These are phyloP conservation scores for Cladosporium sp. DNA, from an alignment of 2,329 filamentous ascomycete species.

Conservation along the genomic window DNA sequence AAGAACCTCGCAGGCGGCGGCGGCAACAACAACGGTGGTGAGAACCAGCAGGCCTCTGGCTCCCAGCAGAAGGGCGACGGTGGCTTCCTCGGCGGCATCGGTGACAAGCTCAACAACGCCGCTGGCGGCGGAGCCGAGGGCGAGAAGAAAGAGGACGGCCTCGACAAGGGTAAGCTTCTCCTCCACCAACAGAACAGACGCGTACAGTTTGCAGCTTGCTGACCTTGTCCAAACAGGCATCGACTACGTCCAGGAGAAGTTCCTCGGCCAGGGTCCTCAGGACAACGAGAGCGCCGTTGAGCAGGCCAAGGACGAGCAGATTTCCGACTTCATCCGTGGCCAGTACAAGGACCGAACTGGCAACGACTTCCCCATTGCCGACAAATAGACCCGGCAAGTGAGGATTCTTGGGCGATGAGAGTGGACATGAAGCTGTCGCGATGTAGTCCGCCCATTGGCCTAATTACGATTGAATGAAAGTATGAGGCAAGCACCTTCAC, in stretches of 20 bases:
- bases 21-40: conserved; percentile 28
- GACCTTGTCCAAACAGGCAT: conserved; percentile 50
- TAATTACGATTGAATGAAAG: conserved; percentile 1
- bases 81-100: conserved; percentile 55
- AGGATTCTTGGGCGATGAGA: neutral
- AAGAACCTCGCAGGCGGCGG: conserved; percentile 43
- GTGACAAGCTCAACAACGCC: conserved; percentile 66
- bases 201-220: conserved; percentile 7
- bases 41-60: conserved; percentile 23
- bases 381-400: conserved; percentile 44
- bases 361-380: conserved; percentile 63
- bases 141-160: conserved; percentile 77
- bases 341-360: conserved; percentile 69
- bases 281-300: conserved; percentile 67
- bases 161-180: conserved; percentile 67
- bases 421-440: conserved; percentile 36
- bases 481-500: neutral
- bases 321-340: conserved; percentile 64
- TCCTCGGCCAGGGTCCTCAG: conserved; percentile 67
- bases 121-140: conserved; percentile 69
- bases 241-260: conserved; percentile 72
- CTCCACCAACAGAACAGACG: neutral
- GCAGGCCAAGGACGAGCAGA: conserved; percentile 78
- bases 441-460: neutral
- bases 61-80: conserved; percentile 21